A percentile compares a stretch with the other conserved stretches of the same genome.
Conservation (phyloP, 192 early-diverging fungal species). For the Coemansia sp. region DNA sequence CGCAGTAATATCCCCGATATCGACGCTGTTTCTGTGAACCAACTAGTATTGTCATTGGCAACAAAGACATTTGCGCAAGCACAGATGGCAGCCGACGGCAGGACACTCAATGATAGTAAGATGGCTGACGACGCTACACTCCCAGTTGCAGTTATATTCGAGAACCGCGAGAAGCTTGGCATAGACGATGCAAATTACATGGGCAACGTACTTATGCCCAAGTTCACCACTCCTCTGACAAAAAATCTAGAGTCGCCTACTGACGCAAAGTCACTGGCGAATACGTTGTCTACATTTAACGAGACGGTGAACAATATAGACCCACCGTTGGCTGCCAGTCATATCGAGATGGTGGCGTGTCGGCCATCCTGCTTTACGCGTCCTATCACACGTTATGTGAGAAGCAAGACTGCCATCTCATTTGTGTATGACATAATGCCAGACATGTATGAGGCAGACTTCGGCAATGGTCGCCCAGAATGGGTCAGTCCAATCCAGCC, state of each 20-base stretch:
- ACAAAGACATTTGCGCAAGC: conserved; percentile 36
- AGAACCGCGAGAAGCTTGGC: conserved; percentile 19
- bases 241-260: conserved; percentile 22
- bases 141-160: conserved; percentile 30
- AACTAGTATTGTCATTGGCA: conserved; percentile 26
- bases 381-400: conserved; percentile 23
- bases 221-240: conserved; percentile 12
- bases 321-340: conserved; percentile 24
- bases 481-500: conserved; percentile 50
- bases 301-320: conserved; percentile 11
- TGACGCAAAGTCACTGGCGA: conserved; percentile 26
- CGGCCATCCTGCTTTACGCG: conserved; percentile 42
- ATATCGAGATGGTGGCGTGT: conserved; percentile 28
- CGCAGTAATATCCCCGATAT: conserved; percentile 15
- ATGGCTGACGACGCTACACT: conserved; percentile 3
- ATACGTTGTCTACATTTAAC: conserved; percentile 12
- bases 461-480: conserved; percentile 35
- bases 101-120: background rate
- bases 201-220: conserved; percentile 44
- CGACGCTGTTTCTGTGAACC: conserved; percentile 18
- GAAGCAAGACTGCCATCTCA: conserved; percentile 26
- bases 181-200: conserved; percentile 12
- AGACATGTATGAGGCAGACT: conserved; percentile 44
- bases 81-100: conserved; percentile 14
- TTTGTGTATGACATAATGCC: conserved; percentile 48